phyloP scores from a whole-genome alignment of 129 eudicot species.

The Daucus carota region DNA sequence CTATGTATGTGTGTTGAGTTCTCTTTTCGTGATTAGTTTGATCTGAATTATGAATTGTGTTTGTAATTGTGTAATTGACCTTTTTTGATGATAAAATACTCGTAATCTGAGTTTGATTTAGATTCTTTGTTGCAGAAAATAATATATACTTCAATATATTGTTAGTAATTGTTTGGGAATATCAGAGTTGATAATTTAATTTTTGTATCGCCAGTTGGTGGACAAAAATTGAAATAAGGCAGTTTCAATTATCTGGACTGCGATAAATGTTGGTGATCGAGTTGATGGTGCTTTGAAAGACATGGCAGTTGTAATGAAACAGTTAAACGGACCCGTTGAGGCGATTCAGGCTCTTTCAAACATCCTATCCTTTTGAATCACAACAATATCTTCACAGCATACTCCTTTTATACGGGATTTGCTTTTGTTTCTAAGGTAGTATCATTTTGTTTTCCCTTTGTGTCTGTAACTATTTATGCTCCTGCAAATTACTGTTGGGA shows the following conservation, averaged over 20 bases:
- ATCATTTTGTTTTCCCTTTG: neutral
- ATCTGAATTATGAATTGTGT: too few species aligned
- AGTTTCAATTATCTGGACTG: constrained; percentile 72
- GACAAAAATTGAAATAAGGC: constrained; percentile 80
- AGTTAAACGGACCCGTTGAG: constrained; percentile 64
- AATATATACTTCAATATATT: too few species aligned
- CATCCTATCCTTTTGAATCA: constrained; percentile 63
- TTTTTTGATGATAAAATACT: too few species aligned
- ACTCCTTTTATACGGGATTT: constrained; percentile 31
- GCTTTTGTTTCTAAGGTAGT: neutral
- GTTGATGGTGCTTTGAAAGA: constrained; percentile 90
- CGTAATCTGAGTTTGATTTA: too few species aligned
- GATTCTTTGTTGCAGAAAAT: too few species aligned
- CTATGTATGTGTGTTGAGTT: too few species aligned
- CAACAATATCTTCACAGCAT: constrained; percentile 77
- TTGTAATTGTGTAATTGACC: too few species aligned
- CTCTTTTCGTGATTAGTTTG: too few species aligned
- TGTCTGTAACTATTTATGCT: too few species aligned
- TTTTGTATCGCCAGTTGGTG: constrained; percentile 29
- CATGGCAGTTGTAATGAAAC: constrained; percentile 90
- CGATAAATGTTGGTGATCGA: constrained; percentile 84
- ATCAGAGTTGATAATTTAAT: neutral
- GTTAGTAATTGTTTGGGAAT: neutral
- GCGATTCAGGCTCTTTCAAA: constrained; percentile 90
- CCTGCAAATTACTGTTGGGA: neutral